phyloP scores from a whole-genome alignment of 169 alveolate genomes.

The Plasmodium billcollinsi region DNA sequence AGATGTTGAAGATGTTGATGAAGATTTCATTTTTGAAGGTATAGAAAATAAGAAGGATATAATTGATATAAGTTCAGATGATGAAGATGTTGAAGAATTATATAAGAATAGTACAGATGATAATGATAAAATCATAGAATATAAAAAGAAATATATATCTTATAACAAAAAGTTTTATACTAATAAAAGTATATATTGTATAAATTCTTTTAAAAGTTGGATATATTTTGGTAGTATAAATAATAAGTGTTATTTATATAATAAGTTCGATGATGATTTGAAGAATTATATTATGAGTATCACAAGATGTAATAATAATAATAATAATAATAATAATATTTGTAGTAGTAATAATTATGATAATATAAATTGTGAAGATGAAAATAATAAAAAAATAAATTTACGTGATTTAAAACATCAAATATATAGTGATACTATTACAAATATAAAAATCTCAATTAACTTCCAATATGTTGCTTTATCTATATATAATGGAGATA shows the following conservation, averaged over 20 bases:
- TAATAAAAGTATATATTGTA: constrained; percentile 63
- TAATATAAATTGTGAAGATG: no score
- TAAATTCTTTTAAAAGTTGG: constrained; percentile 53
- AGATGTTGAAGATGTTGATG: constrained; percentile 19
- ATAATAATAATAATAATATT: background rate
- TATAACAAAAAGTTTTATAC: constrained; percentile 41
- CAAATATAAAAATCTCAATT: constrained; percentile 55
- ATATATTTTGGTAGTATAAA: constrained; percentile 74
- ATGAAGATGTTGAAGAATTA: background rate
- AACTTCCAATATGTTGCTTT: constrained; percentile 41
- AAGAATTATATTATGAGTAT: constrained; percentile 6
- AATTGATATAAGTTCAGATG: constrained; percentile 34
- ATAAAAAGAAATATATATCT: constrained; percentile 30
- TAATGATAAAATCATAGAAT: constrained; percentile 11
- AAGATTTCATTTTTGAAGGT: constrained; percentile 52
- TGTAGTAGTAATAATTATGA: background rate
- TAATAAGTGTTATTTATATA: constrained; percentile 55
- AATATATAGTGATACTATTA: constrained; percentile 67
- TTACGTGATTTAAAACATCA: constrained; percentile 32
- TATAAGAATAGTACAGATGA: constrained; percentile 11
- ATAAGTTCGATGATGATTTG: constrained; percentile 28
- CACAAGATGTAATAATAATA: background rate
- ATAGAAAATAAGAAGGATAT: constrained; percentile 26
- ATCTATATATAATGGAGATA: constrained; percentile 65
- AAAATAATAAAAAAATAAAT: background rate